These are phyloP conservation scores for Hericium erinaceus DNA, from an alignment of 768 basidiomycete genomes.

Conservation along the genomic window DNA sequence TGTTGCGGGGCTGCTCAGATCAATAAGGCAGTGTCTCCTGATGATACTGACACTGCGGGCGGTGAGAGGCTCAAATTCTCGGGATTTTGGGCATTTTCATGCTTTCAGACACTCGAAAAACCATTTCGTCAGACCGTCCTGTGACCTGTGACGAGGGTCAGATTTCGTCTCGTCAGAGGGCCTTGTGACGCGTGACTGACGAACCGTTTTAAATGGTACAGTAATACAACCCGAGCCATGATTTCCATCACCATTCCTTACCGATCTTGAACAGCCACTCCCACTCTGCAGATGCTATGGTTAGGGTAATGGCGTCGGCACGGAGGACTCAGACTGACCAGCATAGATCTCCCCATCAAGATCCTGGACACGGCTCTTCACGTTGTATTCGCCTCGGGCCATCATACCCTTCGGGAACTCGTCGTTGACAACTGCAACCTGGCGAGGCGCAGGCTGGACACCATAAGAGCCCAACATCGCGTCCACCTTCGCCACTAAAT, in stretches of 20 bases:
- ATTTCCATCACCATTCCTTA: slow-evolving; percentile 69
- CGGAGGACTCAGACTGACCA: slow-evolving; percentile 35
- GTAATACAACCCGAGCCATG: slow-evolving; percentile 3
- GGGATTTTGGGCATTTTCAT: no score
- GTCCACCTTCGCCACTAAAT: slow-evolving; percentile 80
- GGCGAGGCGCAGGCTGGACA: slow-evolving; percentile 59
- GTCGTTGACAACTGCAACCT: slow-evolving; percentile 69
- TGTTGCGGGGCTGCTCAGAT: no score
- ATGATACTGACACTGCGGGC: no score
- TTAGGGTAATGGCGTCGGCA: background rate
- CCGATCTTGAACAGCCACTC: slow-evolving; percentile 87
- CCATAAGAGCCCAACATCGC: slow-evolving; percentile 95
- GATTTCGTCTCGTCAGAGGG: no score
- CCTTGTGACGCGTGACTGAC: no score
- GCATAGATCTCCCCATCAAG: slow-evolving; percentile 79
- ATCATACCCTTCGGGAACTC: slow-evolving; percentile 66
- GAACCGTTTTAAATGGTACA: no score
- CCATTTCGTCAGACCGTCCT: no score
- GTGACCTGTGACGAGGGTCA: no score
- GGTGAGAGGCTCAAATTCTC: no score
- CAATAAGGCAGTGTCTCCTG: no score
- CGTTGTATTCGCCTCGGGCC: slow-evolving; percentile 72
- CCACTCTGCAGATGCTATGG: slow-evolving; percentile 41
- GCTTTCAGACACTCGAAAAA: no score
- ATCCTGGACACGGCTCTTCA: slow-evolving; percentile 77